Percentiles rank a stretch among this genome's conserved stretches.
Evolutionary conservation across 441 rosid species (phyloP).

Genomic region (Syzygium syzygioides): DNA sequence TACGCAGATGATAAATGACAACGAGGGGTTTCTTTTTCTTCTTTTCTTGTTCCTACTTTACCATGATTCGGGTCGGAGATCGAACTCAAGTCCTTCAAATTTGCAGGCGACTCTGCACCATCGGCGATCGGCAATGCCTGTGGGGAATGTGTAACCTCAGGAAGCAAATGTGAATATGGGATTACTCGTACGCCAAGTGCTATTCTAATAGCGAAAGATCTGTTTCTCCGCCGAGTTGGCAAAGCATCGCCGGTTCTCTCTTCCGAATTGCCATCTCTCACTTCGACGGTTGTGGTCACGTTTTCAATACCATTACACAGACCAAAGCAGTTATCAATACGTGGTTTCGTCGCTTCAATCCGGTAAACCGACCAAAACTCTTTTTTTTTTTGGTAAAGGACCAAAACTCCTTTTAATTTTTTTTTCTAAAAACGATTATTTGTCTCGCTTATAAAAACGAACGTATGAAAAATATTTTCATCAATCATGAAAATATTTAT

Average conservation of each 20-base stretch:
- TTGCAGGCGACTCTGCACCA: not conserved
- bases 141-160: not conserved
- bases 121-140: not conserved
- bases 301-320: not conserved
- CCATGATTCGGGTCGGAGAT: not conserved
- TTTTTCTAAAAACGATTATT: not conserved
- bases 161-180: not conserved
- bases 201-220: not conserved
- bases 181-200: not conserved
- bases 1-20: not conserved
- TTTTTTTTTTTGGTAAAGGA: no score
- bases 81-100: not conserved
- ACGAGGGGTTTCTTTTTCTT: not conserved
- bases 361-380: not conserved
- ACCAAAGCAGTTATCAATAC: not conserved
- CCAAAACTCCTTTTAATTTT: not conserved
- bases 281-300: not conserved
- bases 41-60: not conserved
- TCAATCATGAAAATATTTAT: not conserved
- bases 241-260: not conserved
- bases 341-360: not conserved
- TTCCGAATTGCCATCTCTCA: not conserved
- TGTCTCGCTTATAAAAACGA: not conserved
- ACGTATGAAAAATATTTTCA: not conserved
- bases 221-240: not conserved